phyloP scores from a whole-genome alignment of 2,329 filamentous ascomycete species.

The Immersiporthe knoxdaviesiana region DNA sequence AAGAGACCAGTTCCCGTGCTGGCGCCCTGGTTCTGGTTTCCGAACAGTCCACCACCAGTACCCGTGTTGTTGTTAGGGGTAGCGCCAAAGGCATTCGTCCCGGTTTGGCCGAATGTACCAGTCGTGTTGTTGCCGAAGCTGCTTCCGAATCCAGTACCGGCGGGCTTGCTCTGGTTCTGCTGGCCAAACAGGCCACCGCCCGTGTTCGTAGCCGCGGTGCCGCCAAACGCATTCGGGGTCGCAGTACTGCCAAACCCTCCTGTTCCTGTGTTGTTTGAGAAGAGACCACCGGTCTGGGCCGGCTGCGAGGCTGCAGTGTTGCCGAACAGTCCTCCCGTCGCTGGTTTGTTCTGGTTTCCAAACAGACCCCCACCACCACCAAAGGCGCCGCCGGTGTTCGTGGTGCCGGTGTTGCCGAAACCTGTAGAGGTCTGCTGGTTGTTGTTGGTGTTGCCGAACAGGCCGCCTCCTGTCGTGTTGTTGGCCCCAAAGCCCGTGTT shows the following conservation, averaged over 20 bases:
- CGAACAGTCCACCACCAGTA: constrained; percentile 40
- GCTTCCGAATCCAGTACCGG: constrained; percentile 13
- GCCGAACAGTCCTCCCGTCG: constrained; percentile 34
- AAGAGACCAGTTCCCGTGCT: constrained; percentile 30
- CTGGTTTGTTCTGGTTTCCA: constrained; percentile 41
- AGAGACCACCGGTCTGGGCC: constrained; percentile 40
- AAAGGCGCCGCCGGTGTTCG: constrained; percentile 36
- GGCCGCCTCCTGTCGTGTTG: constrained; percentile 43
- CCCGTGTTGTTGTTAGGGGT: constrained; percentile 32
- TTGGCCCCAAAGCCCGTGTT: constrained; percentile 42
- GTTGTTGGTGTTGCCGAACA: constrained; percentile 45
- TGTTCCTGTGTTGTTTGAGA: constrained; percentile 37
- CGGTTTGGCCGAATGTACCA: constrained; percentile 18
- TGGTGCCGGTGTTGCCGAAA: constrained; percentile 48
- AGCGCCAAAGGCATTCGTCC: constrained; percentile 11
- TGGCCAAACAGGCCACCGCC: constrained; percentile 35
- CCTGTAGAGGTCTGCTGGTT: constrained; percentile 40
- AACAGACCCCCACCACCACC: constrained; percentile 39
- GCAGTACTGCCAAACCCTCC: constrained; percentile 39
- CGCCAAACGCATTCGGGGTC: constrained; percentile 38
- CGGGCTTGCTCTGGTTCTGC: constrained; percentile 26
- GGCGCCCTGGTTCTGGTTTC: constrained; percentile 30
- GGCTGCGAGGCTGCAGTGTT: constrained; percentile 38
- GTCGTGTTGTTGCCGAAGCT: constrained; percentile 19
- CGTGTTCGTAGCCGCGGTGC: constrained; percentile 42